Evolutionary conservation across 1,284 basidiomycete species (phyloP).

Genomic region (Gomphus bonarii): DNA sequence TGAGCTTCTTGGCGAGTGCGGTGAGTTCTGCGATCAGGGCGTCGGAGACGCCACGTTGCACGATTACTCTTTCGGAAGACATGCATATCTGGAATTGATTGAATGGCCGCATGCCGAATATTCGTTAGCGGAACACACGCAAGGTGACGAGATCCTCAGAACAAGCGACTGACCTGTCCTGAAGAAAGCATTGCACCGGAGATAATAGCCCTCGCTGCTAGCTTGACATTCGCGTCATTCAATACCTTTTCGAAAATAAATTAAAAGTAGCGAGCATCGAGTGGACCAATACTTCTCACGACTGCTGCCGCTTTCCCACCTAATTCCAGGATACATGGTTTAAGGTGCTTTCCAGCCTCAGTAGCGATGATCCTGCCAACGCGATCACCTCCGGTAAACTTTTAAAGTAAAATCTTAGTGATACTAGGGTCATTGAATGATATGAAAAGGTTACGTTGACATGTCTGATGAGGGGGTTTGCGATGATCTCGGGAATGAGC

Average conservation of each 20-base stretch:
- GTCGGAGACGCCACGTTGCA: conserved; percentile 33
- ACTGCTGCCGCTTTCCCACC: conserved; percentile 70
- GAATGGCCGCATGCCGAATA: too few relatives aligned
- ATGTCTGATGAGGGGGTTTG: conserved; percentile 38
- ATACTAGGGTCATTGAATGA: neutral
- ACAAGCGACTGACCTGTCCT: conserved; percentile 25
- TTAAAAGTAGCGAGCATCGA: neutral
- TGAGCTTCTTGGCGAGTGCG: conserved; percentile 23
- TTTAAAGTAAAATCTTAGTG: neutral
- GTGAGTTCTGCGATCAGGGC: conserved; percentile 28
- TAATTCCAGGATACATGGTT: conserved; percentile 63
- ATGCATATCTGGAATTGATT: conserved; percentile 46
- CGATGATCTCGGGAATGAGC: conserved; percentile 44
- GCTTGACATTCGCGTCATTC: conserved; percentile 48
- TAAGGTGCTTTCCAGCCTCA: conserved; percentile 65
- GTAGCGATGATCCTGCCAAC: conserved; percentile 62
- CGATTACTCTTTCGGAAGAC: conserved; percentile 59
- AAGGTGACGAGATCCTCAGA: neutral
- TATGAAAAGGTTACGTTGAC: conserved; percentile 26
- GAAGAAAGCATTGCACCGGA: conserved; percentile 50
- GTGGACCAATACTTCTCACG: conserved; percentile 25
- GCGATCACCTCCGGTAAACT: conserved; percentile 64
- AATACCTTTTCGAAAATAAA: conserved; percentile 32
- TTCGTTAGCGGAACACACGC: neutral
- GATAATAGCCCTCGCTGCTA: conserved; percentile 48